These are phyloP conservation scores for Xylaria sp. DNA, from an alignment of 2,329 filamentous ascomycete genomes.

Conservation along the genomic window DNA sequence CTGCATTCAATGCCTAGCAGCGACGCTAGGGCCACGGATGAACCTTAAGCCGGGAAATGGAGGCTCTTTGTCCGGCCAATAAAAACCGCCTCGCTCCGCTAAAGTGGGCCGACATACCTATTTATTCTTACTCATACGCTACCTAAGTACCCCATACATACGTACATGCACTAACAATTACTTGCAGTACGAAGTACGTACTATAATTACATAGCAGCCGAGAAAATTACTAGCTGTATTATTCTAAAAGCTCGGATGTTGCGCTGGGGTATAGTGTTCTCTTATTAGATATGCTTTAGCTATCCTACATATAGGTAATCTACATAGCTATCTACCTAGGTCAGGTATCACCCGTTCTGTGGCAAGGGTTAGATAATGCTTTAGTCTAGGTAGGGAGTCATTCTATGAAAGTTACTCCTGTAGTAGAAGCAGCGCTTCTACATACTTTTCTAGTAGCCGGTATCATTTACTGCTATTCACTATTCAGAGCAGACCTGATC, in stretches of 20 bases:
- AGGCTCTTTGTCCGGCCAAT: conserved; percentile 17
- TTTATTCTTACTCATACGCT: background rate
- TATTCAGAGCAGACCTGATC: background rate
- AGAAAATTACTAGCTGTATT: too few relatives aligned
- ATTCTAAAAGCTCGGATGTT: too few relatives aligned
- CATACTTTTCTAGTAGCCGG: background rate
- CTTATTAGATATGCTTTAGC: too few relatives aligned
- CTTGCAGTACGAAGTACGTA: too few relatives aligned
- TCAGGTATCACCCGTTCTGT: background rate
- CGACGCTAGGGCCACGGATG: conserved; percentile 35
- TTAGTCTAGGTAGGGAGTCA: background rate
- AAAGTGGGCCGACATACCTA: conserved; percentile 25
- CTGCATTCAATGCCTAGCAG: conserved; percentile 35
- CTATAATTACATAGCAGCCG: too few relatives aligned
- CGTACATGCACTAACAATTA: background rate
- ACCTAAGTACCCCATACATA: background rate
- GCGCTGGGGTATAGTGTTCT: too few relatives aligned
- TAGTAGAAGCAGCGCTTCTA: background rate
- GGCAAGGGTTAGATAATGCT: background rate
- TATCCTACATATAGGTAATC: too few relatives aligned
- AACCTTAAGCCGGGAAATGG: conserved; percentile 31
- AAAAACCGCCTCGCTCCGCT: background rate
- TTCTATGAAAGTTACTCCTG: background rate
- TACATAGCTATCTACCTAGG: too few relatives aligned
- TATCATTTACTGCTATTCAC: background rate